A percentile compares a stretch with the other conserved stretches of the same genome.
Evolutionary conservation across 345 rosid species (phyloP).

Genomic region (Rubroshorea leprosula): DNA sequence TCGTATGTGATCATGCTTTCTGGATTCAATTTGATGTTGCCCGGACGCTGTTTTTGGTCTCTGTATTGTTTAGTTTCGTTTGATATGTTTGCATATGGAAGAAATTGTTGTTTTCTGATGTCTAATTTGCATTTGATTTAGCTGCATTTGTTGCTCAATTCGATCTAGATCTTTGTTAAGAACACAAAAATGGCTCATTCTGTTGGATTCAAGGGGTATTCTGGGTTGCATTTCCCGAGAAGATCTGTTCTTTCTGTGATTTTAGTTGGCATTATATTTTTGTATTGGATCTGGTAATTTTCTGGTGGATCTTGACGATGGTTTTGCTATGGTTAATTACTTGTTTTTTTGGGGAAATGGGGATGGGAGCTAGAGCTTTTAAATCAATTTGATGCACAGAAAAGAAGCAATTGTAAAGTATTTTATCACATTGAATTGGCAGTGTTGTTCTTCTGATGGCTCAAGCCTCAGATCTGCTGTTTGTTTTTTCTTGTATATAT

Average conservation of each 20-base stretch:
- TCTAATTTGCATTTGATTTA: too few species aligned
- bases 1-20: too few species aligned
- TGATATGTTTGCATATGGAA: too few species aligned
- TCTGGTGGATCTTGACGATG: background rate
- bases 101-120: too few species aligned
- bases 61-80: too few species aligned
- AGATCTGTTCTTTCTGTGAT: background rate
- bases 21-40: too few species aligned
- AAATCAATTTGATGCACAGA: background rate
- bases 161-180: background rate
- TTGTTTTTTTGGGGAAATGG: background rate
- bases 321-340: background rate
- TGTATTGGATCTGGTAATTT: background rate
- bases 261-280: background rate
- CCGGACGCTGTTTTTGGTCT: too few species aligned
- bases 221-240: background rate
- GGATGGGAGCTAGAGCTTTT: background rate
- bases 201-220: too few species aligned
- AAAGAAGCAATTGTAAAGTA: background rate
- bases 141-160: too few species aligned
- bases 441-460: background rate
- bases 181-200: background rate
- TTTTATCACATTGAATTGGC: too few species aligned
- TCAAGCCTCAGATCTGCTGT: background rate
- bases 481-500: background rate